Evolutionary conservation across 179 eudicot species (phyloP).

Genomic region (Heliamphora pulchella): DNA sequence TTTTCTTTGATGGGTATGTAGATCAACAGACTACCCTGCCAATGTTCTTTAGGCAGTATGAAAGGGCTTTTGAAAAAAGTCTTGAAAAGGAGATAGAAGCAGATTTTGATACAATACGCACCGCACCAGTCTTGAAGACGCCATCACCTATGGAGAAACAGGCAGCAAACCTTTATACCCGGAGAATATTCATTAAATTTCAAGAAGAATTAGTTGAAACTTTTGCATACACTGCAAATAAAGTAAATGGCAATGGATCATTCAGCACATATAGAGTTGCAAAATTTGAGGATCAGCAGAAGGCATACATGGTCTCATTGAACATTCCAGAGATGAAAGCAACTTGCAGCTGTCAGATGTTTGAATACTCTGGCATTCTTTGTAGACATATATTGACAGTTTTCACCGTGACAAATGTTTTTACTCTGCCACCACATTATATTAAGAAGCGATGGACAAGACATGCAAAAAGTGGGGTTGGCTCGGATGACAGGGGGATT

Average conservation of each 20-base stretch:
- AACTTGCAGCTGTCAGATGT: constrained; percentile 67
- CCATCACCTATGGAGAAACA: constrained; percentile 86
- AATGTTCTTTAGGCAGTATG: constrained; percentile 67
- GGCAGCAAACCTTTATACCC: constrained; percentile 60
- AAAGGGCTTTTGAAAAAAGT: constrained; percentile 60
- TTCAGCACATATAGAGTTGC: constrained; percentile 56
- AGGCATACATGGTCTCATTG: constrained; percentile 46
- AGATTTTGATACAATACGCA: constrained; percentile 53
- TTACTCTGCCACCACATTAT: constrained; percentile 69
- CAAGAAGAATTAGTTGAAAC: constrained; percentile 80
- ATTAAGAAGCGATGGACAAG: constrained; percentile 70
- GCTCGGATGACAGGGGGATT: constrained; percentile 28
- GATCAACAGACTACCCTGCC: constrained; percentile 62
- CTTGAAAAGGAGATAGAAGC: constrained; percentile 65
- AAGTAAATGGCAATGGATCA: constrained; percentile 45
- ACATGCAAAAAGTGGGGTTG: constrained; percentile 45
- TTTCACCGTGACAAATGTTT: constrained; percentile 63
- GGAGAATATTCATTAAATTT: constrained; percentile 56
- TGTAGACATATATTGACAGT: constrained; percentile 75
- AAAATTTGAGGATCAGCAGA: constrained; percentile 62
- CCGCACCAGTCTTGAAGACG: constrained; percentile 49
- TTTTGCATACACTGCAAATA: constrained; percentile 67
- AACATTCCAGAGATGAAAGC: constrained; percentile 50
- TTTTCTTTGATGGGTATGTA: constrained; percentile 60
- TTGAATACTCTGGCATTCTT: constrained; percentile 65